phyloP scores from a whole-genome alignment of 495 filamentous ascomycete species.

The Collariella sp. region DNA sequence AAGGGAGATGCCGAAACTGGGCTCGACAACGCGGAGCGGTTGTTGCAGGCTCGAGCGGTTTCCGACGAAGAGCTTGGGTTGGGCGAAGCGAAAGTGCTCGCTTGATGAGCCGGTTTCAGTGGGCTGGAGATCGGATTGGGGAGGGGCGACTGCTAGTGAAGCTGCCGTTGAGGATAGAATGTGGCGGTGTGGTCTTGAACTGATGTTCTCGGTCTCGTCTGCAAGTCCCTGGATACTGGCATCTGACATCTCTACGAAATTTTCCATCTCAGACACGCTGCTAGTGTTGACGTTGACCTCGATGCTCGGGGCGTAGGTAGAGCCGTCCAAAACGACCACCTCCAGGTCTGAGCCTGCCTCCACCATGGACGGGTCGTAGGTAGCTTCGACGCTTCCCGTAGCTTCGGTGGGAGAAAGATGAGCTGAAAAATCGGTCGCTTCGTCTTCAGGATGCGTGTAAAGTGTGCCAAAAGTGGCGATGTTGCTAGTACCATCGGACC shows the following conservation, averaged over 20 bases:
- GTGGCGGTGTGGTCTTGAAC: slow-evolving; percentile 3
- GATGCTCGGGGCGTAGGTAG: not conserved
- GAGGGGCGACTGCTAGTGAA: slow-evolving; percentile 22
- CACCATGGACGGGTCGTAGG: not conserved
- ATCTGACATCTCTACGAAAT: not conserved
- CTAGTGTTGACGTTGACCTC: slow-evolving; percentile 5
- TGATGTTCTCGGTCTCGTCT: not conserved
- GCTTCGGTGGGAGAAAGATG: not conserved
- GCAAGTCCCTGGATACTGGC: not conserved
- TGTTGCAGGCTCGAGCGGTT: slow-evolving; percentile 19
- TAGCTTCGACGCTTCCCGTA: not conserved
- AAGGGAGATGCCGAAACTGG: not conserved
- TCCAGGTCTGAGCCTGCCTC: not conserved
- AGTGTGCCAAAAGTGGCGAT: slow-evolving; percentile 16
- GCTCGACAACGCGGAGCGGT: not conserved
- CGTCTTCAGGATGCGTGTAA: not conserved
- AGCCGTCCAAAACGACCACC: not conserved
- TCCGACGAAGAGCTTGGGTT: slow-evolving; percentile 37
- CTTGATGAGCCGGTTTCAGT: slow-evolving; percentile 7
- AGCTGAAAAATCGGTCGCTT: not conserved
- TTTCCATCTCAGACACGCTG: not conserved
- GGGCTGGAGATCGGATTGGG: slow-evolving; percentile 18
- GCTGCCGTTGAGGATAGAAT: slow-evolving; percentile 1
- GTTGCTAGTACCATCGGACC: slow-evolving; percentile 13
- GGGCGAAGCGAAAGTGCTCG: slow-evolving; percentile 27